Percentiles rank a stretch among this genome's conserved stretches.
Evolutionary conservation across 129 eudicot species (phyloP).

Genomic region (Kitagawia praeruptora): DNA sequence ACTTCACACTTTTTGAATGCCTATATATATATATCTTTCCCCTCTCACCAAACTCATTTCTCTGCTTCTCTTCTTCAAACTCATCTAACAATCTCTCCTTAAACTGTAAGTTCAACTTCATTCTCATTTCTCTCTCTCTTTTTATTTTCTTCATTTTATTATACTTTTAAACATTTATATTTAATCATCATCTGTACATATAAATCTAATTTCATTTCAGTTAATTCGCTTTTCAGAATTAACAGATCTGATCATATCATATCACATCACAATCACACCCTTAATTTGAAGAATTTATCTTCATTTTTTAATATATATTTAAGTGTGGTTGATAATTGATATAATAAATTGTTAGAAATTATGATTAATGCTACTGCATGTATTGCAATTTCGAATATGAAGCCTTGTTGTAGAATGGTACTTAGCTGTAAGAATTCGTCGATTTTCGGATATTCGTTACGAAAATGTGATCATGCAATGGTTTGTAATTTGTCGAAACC

Average conservation of each 20-base stretch:
- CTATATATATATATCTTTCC: conserved; percentile 28
- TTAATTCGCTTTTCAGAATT: conserved; percentile 20
- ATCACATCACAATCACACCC: neutral
- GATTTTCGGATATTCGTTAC: conserved; percentile 39
- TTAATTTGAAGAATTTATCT: conserved; percentile 1
- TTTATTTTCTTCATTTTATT: neutral
- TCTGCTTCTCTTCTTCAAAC: neutral
- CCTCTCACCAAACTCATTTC: neutral
- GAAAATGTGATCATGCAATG: conserved; percentile 20
- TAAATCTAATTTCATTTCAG: neutral
- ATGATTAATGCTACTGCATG: conserved; percentile 30
- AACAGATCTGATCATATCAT: conserved; percentile 21
- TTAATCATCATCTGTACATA: neutral
- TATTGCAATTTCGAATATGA: conserved; percentile 48
- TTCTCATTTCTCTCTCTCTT: neutral
- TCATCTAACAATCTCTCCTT: conserved; percentile 1
- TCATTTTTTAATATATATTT: neutral
- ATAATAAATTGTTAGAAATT: neutral
- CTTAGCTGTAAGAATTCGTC: conserved; percentile 41
- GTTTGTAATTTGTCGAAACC: conserved; percentile 46
- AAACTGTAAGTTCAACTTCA: conserved; percentile 18
- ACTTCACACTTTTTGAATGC: conserved; percentile 14
- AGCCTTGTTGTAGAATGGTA: conserved; percentile 62
- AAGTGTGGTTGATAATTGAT: neutral
- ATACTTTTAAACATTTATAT: neutral